Percentiles rank a stretch among this genome's conserved stretches.
phyloP scores from a whole-genome alignment of 1,284 basidiomycete species.

The Hypsizygus ulmarius region DNA sequence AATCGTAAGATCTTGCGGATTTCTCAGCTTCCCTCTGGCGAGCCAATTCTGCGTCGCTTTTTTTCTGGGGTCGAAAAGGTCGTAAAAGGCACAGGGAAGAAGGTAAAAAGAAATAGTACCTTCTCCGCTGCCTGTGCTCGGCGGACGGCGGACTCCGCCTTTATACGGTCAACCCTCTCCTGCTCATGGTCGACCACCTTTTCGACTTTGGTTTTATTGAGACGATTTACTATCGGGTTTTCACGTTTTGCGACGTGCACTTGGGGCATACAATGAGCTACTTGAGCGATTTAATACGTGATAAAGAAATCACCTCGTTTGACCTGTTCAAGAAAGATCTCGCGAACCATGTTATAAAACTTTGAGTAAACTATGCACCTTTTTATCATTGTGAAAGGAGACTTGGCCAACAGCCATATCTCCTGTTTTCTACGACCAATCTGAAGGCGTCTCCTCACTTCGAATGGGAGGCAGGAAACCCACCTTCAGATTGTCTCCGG shows the following conservation, averaged over 20 bases:
- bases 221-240: slow-evolving; percentile 87
- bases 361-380: slow-evolving; percentile 39
- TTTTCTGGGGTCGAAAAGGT: slow-evolving; percentile 41
- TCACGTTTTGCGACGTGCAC: slow-evolving; percentile 82
- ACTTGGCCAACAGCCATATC: slow-evolving; percentile 97
- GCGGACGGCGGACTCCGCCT: slow-evolving; percentile 68
- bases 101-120: slow-evolving; percentile 34
- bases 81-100: neutral
- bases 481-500: slow-evolving; percentile 86
- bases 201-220: slow-evolving; percentile 93
- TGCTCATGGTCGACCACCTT: slow-evolving; percentile 88
- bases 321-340: slow-evolving; percentile 45
- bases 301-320: slow-evolving; percentile 58
- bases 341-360: neutral
- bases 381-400: slow-evolving; percentile 89
- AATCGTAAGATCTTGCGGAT: slow-evolving; percentile 74
- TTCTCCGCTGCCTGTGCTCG: slow-evolving; percentile 63
- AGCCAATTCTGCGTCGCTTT: slow-evolving; percentile 67
- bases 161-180: slow-evolving; percentile 80
- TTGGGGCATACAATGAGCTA: slow-evolving; percentile 23
- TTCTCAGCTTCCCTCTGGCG: slow-evolving; percentile 72
- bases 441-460: slow-evolving; percentile 1
- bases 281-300: neutral
- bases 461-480: slow-evolving; percentile 11
- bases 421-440: slow-evolving; percentile 75